These are phyloP conservation scores for Holtermanniella nyarrowii DNA, from an alignment of 768 basidiomycete genomes.

Conservation along the genomic window DNA sequence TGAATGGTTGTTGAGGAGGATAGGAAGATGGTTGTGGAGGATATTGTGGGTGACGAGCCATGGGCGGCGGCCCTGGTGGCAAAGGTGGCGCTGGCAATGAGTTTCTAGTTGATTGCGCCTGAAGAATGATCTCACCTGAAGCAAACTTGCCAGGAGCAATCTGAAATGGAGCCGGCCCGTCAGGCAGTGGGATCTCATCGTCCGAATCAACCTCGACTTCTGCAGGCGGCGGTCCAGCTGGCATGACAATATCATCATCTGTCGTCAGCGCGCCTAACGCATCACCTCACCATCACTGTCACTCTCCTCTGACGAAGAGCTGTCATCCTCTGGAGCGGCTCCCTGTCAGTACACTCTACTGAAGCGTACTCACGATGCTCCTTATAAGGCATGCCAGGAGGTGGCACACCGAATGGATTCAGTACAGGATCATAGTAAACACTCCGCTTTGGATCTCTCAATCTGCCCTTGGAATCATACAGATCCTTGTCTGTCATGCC, in stretches of 20 bases:
- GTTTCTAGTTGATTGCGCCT: too few species aligned
- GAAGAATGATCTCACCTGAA: too few species aligned
- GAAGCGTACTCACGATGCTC: slow-evolving; percentile 58
- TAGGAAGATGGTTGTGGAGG: slow-evolving; percentile 16
- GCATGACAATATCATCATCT: slow-evolving; percentile 74
- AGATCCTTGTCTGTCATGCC: slow-evolving; percentile 53
- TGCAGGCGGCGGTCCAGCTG: slow-evolving; percentile 61
- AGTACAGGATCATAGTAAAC: slow-evolving; percentile 85
- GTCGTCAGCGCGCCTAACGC: slow-evolving; percentile 10
- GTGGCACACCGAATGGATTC: slow-evolving; percentile 87
- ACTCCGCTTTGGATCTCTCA: slow-evolving; percentile 81
- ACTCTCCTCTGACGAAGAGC: slow-evolving; percentile 48
- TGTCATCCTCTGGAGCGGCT: neutral
- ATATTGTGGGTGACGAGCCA: slow-evolving; percentile 3
- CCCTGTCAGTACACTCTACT: neutral
- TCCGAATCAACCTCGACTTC: slow-evolving; percentile 22
- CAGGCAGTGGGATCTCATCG: slow-evolving; percentile 41
- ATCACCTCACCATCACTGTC: slow-evolving; percentile 46
- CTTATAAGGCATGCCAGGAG: slow-evolving; percentile 92
- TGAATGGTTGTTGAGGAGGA: slow-evolving; percentile 16
- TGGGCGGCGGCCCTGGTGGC: slow-evolving; percentile 5
- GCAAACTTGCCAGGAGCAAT: neutral
- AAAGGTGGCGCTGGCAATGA: slow-evolving; percentile 2
- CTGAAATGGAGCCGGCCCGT: slow-evolving; percentile 38
- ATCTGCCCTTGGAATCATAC: slow-evolving; percentile 70